Conservation (phyloP, 805 yeast species). For the Metschnikowia bowlesiae region DNA sequence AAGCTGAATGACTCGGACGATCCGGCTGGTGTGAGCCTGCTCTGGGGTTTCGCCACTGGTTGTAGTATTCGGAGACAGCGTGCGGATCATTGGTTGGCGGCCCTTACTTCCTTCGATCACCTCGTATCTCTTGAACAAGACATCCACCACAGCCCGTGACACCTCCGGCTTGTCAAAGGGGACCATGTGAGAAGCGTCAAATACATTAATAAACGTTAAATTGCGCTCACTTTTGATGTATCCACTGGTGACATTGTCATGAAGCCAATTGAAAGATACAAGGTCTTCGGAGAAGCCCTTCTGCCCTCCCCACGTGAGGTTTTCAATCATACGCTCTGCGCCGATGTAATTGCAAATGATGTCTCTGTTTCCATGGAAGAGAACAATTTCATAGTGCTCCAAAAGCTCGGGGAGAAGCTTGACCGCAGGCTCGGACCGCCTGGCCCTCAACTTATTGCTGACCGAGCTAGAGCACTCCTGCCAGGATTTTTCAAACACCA, state of each 20-base stretch:
- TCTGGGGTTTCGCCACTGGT: not conserved
- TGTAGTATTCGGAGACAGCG: constrained; percentile 3
- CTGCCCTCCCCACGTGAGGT: constrained; percentile 55
- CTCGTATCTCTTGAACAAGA: constrained; percentile 23
- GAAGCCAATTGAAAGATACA: constrained; percentile 37
- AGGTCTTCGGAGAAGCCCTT: constrained; percentile 45
- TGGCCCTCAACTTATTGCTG: constrained; percentile 46
- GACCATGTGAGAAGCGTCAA: constrained; percentile 88
- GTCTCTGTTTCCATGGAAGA: constrained; percentile 87
- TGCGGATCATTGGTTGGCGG: constrained; percentile 15
- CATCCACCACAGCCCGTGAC: constrained; percentile 67
- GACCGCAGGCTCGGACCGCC: constrained; percentile 55
- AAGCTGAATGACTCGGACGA: constrained; percentile 38
- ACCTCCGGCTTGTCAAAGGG: constrained; percentile 74
- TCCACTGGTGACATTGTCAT: constrained; percentile 37
- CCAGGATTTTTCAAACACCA: constrained; percentile 52
- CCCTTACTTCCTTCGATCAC: constrained; percentile 8
- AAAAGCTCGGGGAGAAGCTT: constrained; percentile 64
- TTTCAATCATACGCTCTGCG: constrained; percentile 58
- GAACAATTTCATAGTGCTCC: constrained; percentile 53
- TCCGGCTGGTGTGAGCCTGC: constrained; percentile 15
- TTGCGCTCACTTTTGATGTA: constrained; percentile 52
- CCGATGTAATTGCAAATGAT: constrained; percentile 83
- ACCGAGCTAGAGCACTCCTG: constrained; percentile 71
- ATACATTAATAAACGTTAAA: constrained; percentile 69